A percentile compares a stretch with the other conserved stretches of the same genome.
These are phyloP conservation scores for Graphilbum fragrans DNA, from an alignment of 2,329 filamentous ascomycete species.

Conservation along the genomic window DNA sequence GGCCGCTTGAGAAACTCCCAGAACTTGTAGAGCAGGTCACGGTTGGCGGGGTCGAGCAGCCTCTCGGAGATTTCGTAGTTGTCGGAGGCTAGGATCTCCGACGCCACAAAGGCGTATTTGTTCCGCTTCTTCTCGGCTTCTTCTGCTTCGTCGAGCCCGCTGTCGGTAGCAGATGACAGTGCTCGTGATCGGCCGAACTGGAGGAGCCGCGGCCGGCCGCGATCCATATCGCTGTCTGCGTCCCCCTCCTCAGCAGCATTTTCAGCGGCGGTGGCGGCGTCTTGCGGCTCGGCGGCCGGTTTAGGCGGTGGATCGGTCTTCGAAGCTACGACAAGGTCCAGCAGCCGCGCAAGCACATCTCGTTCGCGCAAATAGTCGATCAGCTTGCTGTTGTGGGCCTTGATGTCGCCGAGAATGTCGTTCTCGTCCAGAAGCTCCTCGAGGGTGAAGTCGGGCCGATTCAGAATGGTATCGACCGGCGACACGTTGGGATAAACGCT, in stretches of 20 bases:
- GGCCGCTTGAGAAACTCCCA: conserved; percentile 81
- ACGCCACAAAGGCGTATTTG: conserved; percentile 86
- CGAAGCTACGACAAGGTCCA: conserved; percentile 76
- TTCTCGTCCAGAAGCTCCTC: conserved; percentile 94
- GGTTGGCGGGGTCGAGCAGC: conserved; percentile 61
- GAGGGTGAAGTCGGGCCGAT: conserved; percentile 89
- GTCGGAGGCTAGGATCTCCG: conserved; percentile 87
- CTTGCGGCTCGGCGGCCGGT: conserved; percentile 33
- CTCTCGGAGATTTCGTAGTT: conserved; percentile 96
- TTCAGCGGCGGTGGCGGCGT: neutral
- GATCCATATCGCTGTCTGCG: conserved; percentile 14
- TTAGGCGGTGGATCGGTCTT: conserved; percentile 43
- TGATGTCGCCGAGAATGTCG: conserved; percentile 93
- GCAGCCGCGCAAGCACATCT: conserved; percentile 67
- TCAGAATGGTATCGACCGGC: conserved; percentile 89
- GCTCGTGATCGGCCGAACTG: conserved; percentile 40
- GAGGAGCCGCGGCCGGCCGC: conserved; percentile 27
- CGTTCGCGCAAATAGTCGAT: conserved; percentile 92
- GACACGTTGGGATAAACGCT: conserved; percentile 97
- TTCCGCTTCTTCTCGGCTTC: conserved; percentile 84
- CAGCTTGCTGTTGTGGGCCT: conserved; percentile 94
- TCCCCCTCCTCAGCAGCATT: neutral
- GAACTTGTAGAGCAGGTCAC: conserved; percentile 65
- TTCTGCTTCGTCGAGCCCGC: conserved; percentile 44
- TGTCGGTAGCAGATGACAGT: conserved; percentile 36